Conservation (phyloP, 208 protist species). For the Lotmaria passim region DNA sequence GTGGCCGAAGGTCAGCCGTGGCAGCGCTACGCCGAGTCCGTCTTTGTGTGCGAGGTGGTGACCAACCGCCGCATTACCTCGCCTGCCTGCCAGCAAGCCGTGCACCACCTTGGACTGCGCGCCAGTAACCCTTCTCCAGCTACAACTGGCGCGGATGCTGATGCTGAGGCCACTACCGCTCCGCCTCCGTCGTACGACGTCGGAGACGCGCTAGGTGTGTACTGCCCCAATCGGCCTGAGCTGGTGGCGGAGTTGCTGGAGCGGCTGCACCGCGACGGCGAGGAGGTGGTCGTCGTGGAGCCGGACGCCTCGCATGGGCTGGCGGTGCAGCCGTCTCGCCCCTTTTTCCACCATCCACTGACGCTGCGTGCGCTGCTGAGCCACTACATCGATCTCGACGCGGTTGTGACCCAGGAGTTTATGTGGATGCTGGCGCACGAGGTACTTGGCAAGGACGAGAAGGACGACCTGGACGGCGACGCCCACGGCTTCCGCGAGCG, state of each 20-base stretch:
- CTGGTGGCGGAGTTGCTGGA: slow-evolving; percentile 66
- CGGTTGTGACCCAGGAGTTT: slow-evolving; percentile 70
- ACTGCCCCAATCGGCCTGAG: slow-evolving; percentile 56
- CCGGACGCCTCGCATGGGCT: slow-evolving; percentile 57
- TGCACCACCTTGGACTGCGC: slow-evolving; percentile 65
- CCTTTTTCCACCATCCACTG: slow-evolving; percentile 65
- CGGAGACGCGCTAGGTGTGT: slow-evolving; percentile 84
- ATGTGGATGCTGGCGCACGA: slow-evolving; percentile 80
- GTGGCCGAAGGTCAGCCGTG: neutral
- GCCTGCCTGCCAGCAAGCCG: slow-evolving; percentile 62
- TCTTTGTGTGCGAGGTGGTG: slow-evolving; percentile 49
- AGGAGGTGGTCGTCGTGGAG: slow-evolving; percentile 53
- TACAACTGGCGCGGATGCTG: neutral
- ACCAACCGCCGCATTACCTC: slow-evolving; percentile 63
- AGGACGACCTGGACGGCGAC: slow-evolving; percentile 33
- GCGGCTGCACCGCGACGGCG: slow-evolving; percentile 36
- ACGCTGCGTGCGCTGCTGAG: slow-evolving; percentile 52
- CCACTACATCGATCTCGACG: slow-evolving; percentile 85
- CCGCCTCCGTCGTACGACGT: slow-evolving; percentile 49
- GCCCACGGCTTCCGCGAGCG: slow-evolving; percentile 55
- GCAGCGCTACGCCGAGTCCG: slow-evolving; percentile 27
- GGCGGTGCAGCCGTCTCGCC: slow-evolving; percentile 40
- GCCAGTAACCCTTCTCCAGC: neutral
- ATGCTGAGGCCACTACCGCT: neutral
- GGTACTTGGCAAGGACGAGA: slow-evolving; percentile 18